A percentile compares a stretch with the other conserved stretches of the same genome.
These are phyloP conservation scores for Ploettnerulaceae sp. DNA, from an alignment of 2,329 filamentous ascomycete species.

Conservation along the genomic window DNA sequence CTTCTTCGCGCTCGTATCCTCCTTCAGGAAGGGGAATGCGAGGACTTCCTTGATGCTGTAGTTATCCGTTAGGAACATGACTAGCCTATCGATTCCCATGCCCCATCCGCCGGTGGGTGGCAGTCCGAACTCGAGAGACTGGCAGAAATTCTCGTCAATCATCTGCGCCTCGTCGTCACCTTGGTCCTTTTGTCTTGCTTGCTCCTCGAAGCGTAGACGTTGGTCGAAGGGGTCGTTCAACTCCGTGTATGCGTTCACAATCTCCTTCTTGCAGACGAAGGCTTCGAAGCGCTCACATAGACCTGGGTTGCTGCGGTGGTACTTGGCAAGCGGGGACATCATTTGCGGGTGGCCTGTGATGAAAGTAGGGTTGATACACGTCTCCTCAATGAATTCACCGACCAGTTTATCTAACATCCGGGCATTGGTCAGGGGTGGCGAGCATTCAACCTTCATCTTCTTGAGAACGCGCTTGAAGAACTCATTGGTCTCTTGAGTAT, in stretches of 20 bases:
- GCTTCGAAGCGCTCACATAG: slow-evolving; percentile 97
- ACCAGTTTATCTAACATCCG: slow-evolving; percentile 95
- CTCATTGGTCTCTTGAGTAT: slow-evolving; percentile 79
- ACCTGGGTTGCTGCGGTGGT: slow-evolving; percentile 74
- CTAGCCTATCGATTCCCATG: slow-evolving; percentile 88
- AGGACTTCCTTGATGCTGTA: slow-evolving; percentile 95
- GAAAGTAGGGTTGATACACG: slow-evolving; percentile 88
- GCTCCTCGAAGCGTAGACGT: slow-evolving; percentile 86
- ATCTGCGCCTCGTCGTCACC: slow-evolving; percentile 92
- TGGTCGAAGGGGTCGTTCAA: slow-evolving; percentile 97
- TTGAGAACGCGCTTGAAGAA: slow-evolving; percentile 81
- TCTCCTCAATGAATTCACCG: slow-evolving; percentile 92
- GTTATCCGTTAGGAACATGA: slow-evolving; percentile 95
- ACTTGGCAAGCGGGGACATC: slow-evolving; percentile 97
- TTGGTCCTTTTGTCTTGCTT: slow-evolving; percentile 90
- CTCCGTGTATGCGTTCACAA: slow-evolving; percentile 93
- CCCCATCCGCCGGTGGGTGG: slow-evolving; percentile 96
- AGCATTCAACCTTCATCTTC: slow-evolving; percentile 88
- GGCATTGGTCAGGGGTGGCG: slow-evolving; percentile 85
- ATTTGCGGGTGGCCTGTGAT: slow-evolving; percentile 80
- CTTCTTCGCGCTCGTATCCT: slow-evolving; percentile 53
- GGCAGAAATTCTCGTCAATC: slow-evolving; percentile 93
- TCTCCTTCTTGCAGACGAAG: slow-evolving; percentile 96
- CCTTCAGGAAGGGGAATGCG: slow-evolving; percentile 98
- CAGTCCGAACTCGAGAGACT: slow-evolving; percentile 81